These are phyloP conservation scores for Bromus sterilis DNA, from an alignment of 176 grass and related monocot species.

Conservation along the genomic window DNA sequence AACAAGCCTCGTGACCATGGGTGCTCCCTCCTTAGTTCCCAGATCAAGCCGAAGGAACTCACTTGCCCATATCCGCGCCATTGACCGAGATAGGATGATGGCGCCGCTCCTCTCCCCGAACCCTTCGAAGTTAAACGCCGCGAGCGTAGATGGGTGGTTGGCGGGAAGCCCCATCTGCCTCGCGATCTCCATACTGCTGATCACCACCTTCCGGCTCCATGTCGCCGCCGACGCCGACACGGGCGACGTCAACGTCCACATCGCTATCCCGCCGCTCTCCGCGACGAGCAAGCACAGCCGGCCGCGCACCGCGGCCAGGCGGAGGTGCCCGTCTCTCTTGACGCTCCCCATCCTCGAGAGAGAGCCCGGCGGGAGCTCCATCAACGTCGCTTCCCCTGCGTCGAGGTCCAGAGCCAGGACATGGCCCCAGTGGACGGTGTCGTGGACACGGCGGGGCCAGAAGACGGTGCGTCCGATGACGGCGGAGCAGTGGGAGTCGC, in stretches of 20 bases:
- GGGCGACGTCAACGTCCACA: neutral
- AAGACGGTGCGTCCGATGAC: neutral
- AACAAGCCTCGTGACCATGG: neutral
- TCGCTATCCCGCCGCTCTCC: neutral
- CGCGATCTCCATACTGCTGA: neutral
- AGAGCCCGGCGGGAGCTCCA: neutral
- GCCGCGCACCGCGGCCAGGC: no score
- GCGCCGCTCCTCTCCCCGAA: neutral
- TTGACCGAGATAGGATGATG: neutral
- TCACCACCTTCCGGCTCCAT: neutral
- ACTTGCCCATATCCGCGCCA: neutral
- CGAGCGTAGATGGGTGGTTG: no score
- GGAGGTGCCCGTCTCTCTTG: neutral
- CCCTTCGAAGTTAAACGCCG: neutral
- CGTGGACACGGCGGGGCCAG: neutral
- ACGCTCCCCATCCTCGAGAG: neutral
- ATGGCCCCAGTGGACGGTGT: no score
- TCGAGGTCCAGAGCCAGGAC: neutral
- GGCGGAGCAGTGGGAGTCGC: no score
- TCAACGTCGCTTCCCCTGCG: neutral
- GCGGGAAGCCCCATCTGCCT: neutral
- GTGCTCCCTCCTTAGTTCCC: neutral
- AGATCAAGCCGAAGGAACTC: neutral
- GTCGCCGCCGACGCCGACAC: neutral
- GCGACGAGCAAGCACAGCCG: neutral